Conservation (phyloP, 192 early-diverging fungal species). For the Lobosporangium transversale region DNA sequence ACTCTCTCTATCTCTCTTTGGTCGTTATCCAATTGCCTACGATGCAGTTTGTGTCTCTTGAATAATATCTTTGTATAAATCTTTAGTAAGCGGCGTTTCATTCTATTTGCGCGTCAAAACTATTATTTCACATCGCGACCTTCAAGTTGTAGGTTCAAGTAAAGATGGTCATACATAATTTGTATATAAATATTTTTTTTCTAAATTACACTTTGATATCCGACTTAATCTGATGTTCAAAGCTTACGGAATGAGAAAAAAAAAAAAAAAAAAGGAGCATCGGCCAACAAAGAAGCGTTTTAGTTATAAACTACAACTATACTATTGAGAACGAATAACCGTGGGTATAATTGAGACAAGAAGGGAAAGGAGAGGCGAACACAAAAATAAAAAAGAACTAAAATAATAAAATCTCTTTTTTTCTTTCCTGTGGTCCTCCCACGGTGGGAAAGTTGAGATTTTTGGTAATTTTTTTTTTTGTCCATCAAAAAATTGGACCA, state of each 20-base stretch:
- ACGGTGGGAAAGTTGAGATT: conserved; percentile 26
- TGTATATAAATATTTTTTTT: not conserved
- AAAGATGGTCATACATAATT: too few relatives aligned
- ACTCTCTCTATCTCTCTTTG: too few relatives aligned
- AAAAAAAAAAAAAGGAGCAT: not conserved
- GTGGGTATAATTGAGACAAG: conserved; percentile 17
- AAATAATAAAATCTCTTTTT: not conserved
- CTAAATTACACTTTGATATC: too few relatives aligned
- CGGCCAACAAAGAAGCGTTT: not conserved
- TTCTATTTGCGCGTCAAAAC: too few relatives aligned
- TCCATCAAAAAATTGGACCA: not conserved
- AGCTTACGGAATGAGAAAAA: not conserved
- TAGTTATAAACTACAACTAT: not conserved
- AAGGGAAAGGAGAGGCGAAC: not conserved
- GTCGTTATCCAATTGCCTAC: too few relatives aligned
- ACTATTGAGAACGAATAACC: not conserved
- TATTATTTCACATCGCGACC: too few relatives aligned
- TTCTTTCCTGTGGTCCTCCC: conserved; percentile 5
- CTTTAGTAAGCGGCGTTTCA: too few relatives aligned
- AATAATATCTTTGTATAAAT: too few relatives aligned
- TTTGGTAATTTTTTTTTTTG: not conserved
- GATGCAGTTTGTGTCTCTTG: too few relatives aligned
- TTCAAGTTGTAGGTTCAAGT: too few relatives aligned
- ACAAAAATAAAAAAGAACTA: not conserved
- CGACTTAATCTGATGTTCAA: not conserved